These are phyloP conservation scores for Chamaecrista fasciculata DNA, from an alignment of 306 rosid species.

Conservation along the genomic window DNA sequence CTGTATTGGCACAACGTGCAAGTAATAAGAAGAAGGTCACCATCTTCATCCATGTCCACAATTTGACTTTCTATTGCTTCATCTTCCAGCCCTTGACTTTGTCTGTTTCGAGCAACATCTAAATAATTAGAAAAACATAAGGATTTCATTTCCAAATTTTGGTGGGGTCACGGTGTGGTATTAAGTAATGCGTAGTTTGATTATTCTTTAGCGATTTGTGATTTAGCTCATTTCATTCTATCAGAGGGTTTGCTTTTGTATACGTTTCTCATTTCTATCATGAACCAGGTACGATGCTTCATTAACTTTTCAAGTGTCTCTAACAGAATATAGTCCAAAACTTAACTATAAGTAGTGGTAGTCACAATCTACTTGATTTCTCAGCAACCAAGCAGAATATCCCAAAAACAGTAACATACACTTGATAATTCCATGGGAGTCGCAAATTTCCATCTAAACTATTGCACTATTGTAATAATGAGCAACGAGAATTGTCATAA, in stretches of 20 bases:
- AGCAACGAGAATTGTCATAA: neutral
- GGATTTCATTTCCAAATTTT: neutral
- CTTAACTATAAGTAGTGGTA: neutral
- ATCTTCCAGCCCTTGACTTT: conserved; percentile 20
- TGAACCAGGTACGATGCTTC: too few species aligned
- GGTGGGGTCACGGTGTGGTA: too few species aligned
- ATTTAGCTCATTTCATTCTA: too few species aligned
- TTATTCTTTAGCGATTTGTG: too few species aligned
- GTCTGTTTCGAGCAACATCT: conserved; percentile 32
- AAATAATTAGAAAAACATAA: conserved; percentile 25
- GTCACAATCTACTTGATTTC: neutral
- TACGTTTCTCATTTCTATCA: too few species aligned
- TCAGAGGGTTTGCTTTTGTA: too few species aligned
- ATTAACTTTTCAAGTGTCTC: too few species aligned
- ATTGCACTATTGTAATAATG: neutral
- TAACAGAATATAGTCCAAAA: too few species aligned
- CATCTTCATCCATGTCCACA: conserved; percentile 57
- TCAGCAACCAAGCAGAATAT: too few species aligned
- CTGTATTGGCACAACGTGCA: conserved; percentile 54
- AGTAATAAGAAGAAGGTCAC: conserved; percentile 86
- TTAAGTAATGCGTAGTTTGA: too few species aligned
- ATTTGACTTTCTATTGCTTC: conserved; percentile 30
- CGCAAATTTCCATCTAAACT: neutral
- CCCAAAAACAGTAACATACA: too few species aligned
- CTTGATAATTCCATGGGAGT: too few species aligned